These are phyloP conservation scores for Beta vulgaris DNA, from an alignment of 148 eudicot genomes.

Conservation along the genomic window DNA sequence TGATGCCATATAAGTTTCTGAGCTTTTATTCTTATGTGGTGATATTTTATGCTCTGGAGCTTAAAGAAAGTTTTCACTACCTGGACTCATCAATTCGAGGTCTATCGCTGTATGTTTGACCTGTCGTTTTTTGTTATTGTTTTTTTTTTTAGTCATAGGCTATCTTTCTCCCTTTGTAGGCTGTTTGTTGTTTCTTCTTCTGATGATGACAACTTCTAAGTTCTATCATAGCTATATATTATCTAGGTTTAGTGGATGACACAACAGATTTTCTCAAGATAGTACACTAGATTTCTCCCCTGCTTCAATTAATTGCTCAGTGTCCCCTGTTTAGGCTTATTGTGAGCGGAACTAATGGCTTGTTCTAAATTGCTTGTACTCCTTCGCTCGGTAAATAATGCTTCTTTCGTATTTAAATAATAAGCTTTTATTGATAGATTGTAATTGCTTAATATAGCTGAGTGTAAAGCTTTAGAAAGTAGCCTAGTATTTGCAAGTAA, in stretches of 20 bases:
- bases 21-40: not conserved
- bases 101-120: conserved; percentile 2
- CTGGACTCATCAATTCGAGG: not conserved
- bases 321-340: not conserved
- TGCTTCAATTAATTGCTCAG: not conserved
- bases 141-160: not conserved
- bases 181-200: not conserved
- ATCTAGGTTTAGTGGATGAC: conserved; percentile 3
- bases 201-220: not conserved
- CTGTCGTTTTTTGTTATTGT: too few relatives aligned
- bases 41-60: not conserved
- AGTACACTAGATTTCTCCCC: not conserved
- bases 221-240: conserved; percentile 7
- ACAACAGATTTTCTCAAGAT: not conserved
- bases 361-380: too few relatives aligned
- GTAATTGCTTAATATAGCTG: too few relatives aligned
- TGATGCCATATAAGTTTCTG: not conserved
- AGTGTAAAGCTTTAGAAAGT: too few relatives aligned
- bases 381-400: too few relatives aligned
- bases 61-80: not conserved
- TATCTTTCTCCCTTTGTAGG: not conserved
- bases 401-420: too few relatives aligned
- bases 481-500: too few relatives aligned
- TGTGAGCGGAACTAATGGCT: too few relatives aligned
- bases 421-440: too few relatives aligned